Base-by-base conservation (phyloP, 2,329 filamentous ascomycete genomes). In the Colletotrichum sp. region DNA sequence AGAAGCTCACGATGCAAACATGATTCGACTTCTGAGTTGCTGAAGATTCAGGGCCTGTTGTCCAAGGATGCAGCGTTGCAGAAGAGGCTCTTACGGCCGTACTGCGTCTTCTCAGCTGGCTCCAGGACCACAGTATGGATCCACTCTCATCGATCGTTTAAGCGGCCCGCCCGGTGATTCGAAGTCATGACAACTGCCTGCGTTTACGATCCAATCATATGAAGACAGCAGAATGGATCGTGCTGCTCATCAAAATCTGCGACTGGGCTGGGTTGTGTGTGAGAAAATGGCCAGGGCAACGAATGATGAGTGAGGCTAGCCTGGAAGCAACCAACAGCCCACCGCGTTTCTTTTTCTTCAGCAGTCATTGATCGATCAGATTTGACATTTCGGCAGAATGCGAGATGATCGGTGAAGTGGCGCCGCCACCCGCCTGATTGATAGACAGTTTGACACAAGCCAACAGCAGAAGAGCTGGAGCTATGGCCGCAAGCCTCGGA, bases 371-470 rank as follows among this genome's bases (percentile, higher is more conserved):
- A 58, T 63, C 60, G 32, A 28, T 55, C 43, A 64, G 26, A 36
- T 55, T 60, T 43, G 69, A 72, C 26, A 32, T 8, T 34, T 36
- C 12, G 32, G 38, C 26, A 61, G 18, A 16, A 61, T 24, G 61
- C 55, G 38, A 72, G 15, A 72, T 61, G 21, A 63, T 48, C 72
- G 63, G 36, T 48, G 16, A 26, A 36, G 69, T 72, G 73, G 73
- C 73, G 73, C 24, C 58, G 71, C 57, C 63, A 72, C 69, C 63
- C 48, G 71, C 63, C 63, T 36, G 30, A 61, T 16, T n/a, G 65
- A 58, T 24, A 58, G 48, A 58, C 30, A 68, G 10, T 18, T 65
- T 52, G 26, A 34, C n/a, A 18, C n/a, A 28, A 18, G 43, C 26
- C 55, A 34, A 30, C n/a, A 38, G 38, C 38, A 24, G 18, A 18